phyloP scores from a whole-genome alignment of 2,329 filamentous ascomycete genomes.

The Ceratocystis cacaofunesta region DNA sequence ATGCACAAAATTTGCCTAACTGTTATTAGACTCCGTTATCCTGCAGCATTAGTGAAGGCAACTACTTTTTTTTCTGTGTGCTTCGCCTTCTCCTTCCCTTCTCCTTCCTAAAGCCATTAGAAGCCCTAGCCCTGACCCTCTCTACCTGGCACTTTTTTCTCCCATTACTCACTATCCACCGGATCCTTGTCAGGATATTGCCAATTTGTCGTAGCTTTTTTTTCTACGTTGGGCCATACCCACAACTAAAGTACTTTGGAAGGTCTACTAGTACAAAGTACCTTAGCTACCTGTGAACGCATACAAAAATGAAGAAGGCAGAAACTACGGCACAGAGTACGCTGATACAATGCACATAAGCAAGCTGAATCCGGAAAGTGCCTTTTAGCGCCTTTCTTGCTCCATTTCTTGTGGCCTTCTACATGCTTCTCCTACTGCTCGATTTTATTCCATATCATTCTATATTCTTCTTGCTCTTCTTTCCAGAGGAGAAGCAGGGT shows the following conservation, averaged over 20 bases:
- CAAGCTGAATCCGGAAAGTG: background rate
- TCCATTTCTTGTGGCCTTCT: background rate
- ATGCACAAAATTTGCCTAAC: background rate
- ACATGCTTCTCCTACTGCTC: background rate
- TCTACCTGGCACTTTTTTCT: background rate
- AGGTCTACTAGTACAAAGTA: too few relatives aligned
- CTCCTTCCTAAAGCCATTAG: background rate
- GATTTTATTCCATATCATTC: background rate
- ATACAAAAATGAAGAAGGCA: background rate
- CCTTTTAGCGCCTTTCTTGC: background rate
- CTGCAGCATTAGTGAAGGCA: background rate
- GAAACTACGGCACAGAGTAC: too few relatives aligned
- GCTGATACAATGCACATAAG: background rate
- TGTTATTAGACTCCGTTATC: background rate
- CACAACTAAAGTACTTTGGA: background rate
- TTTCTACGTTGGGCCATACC: background rate
- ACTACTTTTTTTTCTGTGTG: background rate
- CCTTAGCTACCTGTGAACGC: background rate
- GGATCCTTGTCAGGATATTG: background rate
- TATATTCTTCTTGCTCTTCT: background rate
- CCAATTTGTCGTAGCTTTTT: background rate
- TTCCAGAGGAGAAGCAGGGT: background rate
- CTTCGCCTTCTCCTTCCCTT: background rate
- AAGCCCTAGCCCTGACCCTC: background rate
- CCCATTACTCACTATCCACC: background rate